Base-by-base conservation (phyloP, 2,329 filamentous ascomycete species). In the Calonectria multiphialidica region DNA sequence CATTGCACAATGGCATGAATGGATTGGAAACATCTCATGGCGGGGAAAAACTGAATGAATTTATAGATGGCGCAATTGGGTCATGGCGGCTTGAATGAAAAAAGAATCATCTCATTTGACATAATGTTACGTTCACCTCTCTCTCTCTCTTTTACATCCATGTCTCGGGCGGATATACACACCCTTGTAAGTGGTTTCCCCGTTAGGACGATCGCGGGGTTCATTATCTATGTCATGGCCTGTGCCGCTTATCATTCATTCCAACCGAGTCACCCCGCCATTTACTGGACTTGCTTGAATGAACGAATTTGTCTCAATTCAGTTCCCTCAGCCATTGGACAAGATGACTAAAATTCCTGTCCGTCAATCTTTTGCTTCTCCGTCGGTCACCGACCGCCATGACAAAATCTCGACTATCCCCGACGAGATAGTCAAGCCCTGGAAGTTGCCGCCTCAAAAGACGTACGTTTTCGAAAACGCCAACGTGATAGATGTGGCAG, bases 381-480 rank as follows among this genome's bases (percentile, higher is more conserved):
- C 37, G 16, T 33, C 40, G 33, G 9, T 25, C 13, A 25, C 49
- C 35, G 42, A 50, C 8, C 42, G 33, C 2, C 42, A 35, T n/a
- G 8, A 55, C 44, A 33, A 45, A 25, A 45, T 55, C 18, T 23
- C 45, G 15, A 44, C 50, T 10, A 66, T 66, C 13, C 68, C 68
- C 25, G 62, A 71, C 65, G 79, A 76, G 61, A 67, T 81, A 9
- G 76, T 81, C 73, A 84, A 82, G 71, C 82, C 82, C 1, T 84
- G 83, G 83, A 81, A 79, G n/a, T 77, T 81, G 0, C 81, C 82
- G 2, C 77, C 71, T 0, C 82, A 79, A 57, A 78, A 74, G 45
- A 76, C 72, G 0, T 84, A 84, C 53, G 75, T 84, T 13, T 83
- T 89, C 44, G 75, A 79, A 18, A 87, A 88, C 70, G 85, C 85